Base-by-base conservation (phyloP, 495 filamentous ascomycete genomes). In the Xylona heveae region DNA sequence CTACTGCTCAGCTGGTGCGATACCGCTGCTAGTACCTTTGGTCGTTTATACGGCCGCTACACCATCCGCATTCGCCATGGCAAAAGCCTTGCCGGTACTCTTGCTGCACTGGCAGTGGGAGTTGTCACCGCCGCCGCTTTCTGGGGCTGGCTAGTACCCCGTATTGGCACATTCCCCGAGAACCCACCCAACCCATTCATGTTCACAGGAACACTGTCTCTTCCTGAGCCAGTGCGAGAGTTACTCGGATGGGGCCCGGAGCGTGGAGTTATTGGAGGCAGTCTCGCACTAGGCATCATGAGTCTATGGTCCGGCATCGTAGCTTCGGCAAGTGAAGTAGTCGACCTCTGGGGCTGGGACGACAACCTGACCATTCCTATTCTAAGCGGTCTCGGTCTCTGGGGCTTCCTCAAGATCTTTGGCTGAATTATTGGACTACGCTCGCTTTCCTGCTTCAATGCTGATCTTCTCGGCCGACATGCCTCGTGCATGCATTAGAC, bases 331-430 rank as follows among this genome's bases (percentile, higher is more conserved):
- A 92, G 81, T 47, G 88, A 97, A 54, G 81, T 85, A 19, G 61
- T 91, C 33, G 82, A 95, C 55, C 41, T 92, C 0, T 93, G 78
- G 47, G 74, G 79, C 18, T 79, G 78, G 78, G 88, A 97, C 48
- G 88, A 97, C 57, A 97, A 97, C 53, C 58, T 95, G 37, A 92
- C 85, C 22, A 97, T 97, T 50, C 88, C 88, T 8, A 70, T 91
- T 24, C 54, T 97, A 31, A 92, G 80, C 48, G 81, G 82, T 9
- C 47, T 90, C 10, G 85, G 88, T 6, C 71, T 97, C 30, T 92
- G 78, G 78, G 80, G 78, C 0, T 90, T 97, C 49, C 57, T 95
- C 47, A 94, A 84, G 58, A 47, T 84, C 25, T 94, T 95, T 63
- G 78, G 80, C 19, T 75, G 23, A 39, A 30, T 24, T 22, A n/a